A percentile compares a stretch with the other conserved stretches of the same genome.
phyloP scores from a whole-genome alignment of 2,329 filamentous ascomycete genomes.

The Aureobasidium sp. region DNA sequence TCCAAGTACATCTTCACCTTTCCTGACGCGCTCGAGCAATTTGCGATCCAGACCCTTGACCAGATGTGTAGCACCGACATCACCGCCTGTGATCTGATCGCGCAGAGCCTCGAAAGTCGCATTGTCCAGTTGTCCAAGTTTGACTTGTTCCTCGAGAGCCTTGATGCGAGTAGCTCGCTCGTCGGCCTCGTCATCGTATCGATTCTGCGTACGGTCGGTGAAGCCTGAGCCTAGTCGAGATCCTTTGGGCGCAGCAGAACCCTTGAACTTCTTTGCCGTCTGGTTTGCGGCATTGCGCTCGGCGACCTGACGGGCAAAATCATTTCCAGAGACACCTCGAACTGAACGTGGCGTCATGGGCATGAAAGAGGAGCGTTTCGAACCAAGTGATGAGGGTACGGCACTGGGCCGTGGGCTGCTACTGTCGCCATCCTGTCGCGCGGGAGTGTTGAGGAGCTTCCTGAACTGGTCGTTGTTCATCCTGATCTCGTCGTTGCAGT shows the following conservation, averaged over 20 bases:
- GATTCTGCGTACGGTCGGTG: constrained; percentile 65
- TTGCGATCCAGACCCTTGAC: constrained; percentile 89
- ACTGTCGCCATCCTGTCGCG: constrained; percentile 27
- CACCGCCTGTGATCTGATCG: constrained; percentile 71
- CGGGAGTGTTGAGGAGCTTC: constrained; percentile 55
- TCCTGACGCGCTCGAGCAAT: constrained; percentile 60
- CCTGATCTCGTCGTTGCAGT: neutral
- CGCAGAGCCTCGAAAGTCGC: constrained; percentile 68
- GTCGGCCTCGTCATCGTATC: constrained; percentile 45
- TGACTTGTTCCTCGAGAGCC: constrained; percentile 72
- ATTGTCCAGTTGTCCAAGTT: constrained; percentile 74
- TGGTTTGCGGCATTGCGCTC: constrained; percentile 53
- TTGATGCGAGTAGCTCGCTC: constrained; percentile 60
- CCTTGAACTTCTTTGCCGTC: constrained; percentile 64
- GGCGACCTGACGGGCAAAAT: constrained; percentile 78
- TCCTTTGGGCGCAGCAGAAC: constrained; percentile 70
- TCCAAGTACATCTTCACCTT: constrained; percentile 51
- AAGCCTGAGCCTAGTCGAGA: constrained; percentile 73
- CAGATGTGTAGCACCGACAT: constrained; percentile 71
- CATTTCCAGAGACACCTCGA: constrained; percentile 44
- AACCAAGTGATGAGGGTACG: constrained; percentile 22
- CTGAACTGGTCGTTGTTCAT: constrained; percentile 99
- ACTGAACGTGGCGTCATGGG: constrained; percentile 87
- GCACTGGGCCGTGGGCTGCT: constrained; percentile 28
- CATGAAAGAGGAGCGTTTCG: constrained; percentile 42